Conservation (phyloP, 345 rosid species). For the Boechera retrofracta region DNA sequence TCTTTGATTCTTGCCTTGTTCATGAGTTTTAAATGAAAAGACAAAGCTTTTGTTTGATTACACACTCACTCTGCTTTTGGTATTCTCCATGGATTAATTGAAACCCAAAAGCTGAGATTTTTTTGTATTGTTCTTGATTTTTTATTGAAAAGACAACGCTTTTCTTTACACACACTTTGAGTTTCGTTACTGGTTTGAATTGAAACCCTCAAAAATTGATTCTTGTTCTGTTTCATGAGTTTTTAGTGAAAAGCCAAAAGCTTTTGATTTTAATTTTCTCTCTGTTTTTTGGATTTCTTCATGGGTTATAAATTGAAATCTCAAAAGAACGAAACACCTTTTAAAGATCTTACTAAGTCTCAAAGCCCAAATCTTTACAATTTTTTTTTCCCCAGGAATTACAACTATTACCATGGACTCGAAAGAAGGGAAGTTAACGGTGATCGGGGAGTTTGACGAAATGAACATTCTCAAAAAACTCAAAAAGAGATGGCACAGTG, state of each 20-base stretch:
- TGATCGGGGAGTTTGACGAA: slow-evolving; percentile 62
- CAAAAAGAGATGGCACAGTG: slow-evolving; percentile 43
- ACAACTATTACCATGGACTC: slow-evolving; percentile 54
- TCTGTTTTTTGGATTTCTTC: neutral
- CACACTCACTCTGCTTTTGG: neutral
- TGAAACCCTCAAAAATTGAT: neutral
- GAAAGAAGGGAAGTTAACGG: slow-evolving; percentile 62
- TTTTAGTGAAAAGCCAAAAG: neutral
- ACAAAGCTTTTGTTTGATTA: neutral
- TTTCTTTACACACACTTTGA: neutral
- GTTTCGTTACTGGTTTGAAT: neutral
- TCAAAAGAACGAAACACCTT: neutral
- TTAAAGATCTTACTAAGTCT: neutral
- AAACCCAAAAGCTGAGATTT: neutral
- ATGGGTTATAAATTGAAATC: neutral
- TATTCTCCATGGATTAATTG: neutral
- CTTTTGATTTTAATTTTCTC: neutral
- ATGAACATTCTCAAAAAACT: slow-evolving; percentile 49
- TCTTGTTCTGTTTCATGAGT: neutral
- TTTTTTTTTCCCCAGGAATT: slow-evolving; percentile 4
- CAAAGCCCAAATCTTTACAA: neutral
- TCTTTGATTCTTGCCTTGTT: neutral
- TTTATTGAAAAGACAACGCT: neutral
- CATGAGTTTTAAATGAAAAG: neutral
- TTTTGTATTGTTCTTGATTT: neutral